Conservation (phyloP, 164 flowering plant species). For the Vitis amurensis region DNA sequence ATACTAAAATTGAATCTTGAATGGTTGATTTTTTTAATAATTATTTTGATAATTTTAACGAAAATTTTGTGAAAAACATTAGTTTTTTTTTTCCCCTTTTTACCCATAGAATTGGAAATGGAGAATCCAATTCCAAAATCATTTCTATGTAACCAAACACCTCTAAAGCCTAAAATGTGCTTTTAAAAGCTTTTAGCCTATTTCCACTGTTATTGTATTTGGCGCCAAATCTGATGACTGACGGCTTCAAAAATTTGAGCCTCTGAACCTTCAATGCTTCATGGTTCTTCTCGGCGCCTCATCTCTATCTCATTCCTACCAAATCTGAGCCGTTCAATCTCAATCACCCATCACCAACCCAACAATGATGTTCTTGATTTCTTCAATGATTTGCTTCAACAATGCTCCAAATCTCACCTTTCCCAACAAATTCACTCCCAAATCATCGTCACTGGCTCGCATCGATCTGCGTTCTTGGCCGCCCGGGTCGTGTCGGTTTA, state of each 20-base stretch:
- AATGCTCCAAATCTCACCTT: conserved; percentile 32
- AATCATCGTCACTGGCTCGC: conserved; percentile 31
- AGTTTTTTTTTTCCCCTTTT: no score
- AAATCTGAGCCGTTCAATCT: conserved; percentile 10
- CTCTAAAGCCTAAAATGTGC: no score
- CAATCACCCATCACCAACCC: neutral
- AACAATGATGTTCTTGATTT: conserved; percentile 26
- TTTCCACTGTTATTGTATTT: no score
- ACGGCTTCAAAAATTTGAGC: neutral
- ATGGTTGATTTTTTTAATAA: no score
- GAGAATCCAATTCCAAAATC: no score
- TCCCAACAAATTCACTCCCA: conserved; percentile 49
- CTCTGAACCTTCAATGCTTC: conserved; percentile 7
- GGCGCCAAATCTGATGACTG: neutral
- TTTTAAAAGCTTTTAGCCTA: no score
- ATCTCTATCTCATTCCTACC: neutral
- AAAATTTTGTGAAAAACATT: no score
- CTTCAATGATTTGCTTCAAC: conserved; percentile 48
- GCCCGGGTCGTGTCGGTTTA: conserved; percentile 53
- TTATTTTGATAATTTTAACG: no score
- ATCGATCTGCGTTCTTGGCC: conserved; percentile 48
- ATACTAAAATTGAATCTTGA: no score
- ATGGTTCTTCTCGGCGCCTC: conserved; percentile 6
- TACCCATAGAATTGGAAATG: no score
- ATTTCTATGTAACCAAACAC: no score